Percentiles rank a stretch among this genome's conserved stretches.
These are phyloP conservation scores for Pyrenophora seminiperda DNA, from an alignment of 2,329 filamentous ascomycete species.

Conservation along the genomic window DNA sequence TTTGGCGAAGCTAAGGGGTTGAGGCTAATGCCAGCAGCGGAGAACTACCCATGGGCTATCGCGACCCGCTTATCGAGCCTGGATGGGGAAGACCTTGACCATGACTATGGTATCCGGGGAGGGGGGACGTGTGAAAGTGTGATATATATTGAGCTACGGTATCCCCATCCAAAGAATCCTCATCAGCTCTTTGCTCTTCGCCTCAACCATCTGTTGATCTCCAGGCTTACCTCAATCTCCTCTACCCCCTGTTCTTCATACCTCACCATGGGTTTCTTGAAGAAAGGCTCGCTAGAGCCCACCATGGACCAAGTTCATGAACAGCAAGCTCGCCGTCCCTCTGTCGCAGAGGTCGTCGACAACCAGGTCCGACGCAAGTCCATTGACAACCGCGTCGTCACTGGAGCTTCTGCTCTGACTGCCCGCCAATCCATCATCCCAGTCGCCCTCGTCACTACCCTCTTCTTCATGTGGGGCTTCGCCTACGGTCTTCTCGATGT, in stretches of 20 bases:
- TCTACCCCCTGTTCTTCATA: neutral
- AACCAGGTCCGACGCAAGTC: constrained; percentile 41
- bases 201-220: constrained; percentile 7
- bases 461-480: constrained; percentile 61
- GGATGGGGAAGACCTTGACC: constrained; percentile 27
- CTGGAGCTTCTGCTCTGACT: constrained; percentile 49
- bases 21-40: constrained; percentile 26
- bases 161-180: constrained; percentile 13
- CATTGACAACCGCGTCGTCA: constrained; percentile 43
- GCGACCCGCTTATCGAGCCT: constrained; percentile 23
- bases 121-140: constrained; percentile 6
- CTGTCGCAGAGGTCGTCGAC: constrained; percentile 41
- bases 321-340: constrained; percentile 46
- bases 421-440: constrained; percentile 56
- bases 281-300: constrained; percentile 39
- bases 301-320: constrained; percentile 44
- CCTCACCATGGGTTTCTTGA: constrained; percentile 34
- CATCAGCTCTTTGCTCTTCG: constrained; percentile 30
- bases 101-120: constrained; percentile 8
- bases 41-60: constrained; percentile 22
- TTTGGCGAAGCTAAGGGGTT: constrained; percentile 12
- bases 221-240: constrained; percentile 1
- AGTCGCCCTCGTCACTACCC: constrained; percentile 53
- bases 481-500: constrained; percentile 54
- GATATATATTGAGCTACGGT: constrained; percentile 29